Evolutionary conservation across 2,329 filamentous ascomycete genomes (phyloP).

Genomic region (Shiraia bambusicola): DNA sequence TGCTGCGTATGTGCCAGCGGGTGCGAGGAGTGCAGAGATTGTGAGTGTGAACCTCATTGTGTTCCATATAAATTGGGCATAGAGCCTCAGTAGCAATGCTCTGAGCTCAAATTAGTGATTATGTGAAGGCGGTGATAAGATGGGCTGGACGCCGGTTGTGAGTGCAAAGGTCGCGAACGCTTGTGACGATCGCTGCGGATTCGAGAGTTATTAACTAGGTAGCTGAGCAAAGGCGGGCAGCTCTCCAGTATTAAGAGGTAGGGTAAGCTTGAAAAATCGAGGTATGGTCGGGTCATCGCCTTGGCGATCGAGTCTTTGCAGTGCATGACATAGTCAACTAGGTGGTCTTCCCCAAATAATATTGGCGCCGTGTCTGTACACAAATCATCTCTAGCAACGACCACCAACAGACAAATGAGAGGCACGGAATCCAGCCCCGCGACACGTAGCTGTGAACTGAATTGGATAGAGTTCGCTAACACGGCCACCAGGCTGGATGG

Average conservation of each 20-base stretch:
- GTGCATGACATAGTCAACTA: conserved; percentile 17
- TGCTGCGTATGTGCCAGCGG: conserved; percentile 24
- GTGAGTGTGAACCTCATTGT: conserved; percentile 26
- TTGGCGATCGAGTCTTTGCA: conserved; percentile 22
- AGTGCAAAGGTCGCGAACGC: neutral
- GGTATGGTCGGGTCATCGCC: conserved; percentile 14
- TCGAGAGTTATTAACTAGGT: conserved; percentile 10
- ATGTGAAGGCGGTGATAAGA: neutral
- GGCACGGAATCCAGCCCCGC: conserved; percentile 6
- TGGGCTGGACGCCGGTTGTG: neutral
- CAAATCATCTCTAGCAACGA: conserved; percentile 3
- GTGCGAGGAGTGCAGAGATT: conserved; percentile 32
- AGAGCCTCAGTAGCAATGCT: too few species aligned
- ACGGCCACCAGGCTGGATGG: conserved; percentile 3
- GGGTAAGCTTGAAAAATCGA: conserved; percentile 21
- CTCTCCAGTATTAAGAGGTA: conserved; percentile 13
- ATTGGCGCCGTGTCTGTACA: conserved; percentile 7
- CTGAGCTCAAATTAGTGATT: neutral
- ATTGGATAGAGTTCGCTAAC: conserved; percentile 5
- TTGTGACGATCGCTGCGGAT: conserved; percentile 15
- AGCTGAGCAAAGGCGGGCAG: conserved; percentile 16
- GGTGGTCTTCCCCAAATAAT: conserved; percentile 12
- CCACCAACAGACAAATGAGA: conserved; percentile 4
- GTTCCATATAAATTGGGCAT: conserved; percentile 16
- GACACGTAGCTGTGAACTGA: conserved; percentile 10